Base-by-base conservation (phyloP, 108 stramenopile species). In the Skeletonema marinoi region DNA sequence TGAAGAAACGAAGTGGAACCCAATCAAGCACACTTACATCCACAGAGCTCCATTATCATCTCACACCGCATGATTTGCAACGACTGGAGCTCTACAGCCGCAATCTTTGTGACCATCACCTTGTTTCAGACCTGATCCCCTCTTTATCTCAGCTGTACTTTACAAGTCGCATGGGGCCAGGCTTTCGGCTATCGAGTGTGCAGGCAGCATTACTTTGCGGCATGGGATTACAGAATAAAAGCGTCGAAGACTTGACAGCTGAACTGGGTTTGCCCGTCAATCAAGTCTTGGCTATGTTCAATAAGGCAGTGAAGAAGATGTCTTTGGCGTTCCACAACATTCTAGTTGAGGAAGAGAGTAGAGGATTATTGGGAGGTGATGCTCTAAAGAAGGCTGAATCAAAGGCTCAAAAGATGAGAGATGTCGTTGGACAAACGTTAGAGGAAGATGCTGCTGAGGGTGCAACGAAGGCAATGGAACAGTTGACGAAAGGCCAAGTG, bases 81-180 rank as follows among this genome's bases (percentile, higher is more conserved):
- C 93, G 99, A 29, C 82, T 99, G 19, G 98, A 98, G 58, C 77
- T 96, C 13, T 99, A 99, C 83, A 92, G 97, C 31, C 88, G 98
- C 39, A 98, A 99, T 67, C 81, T 99, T 32, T 99, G 97, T 69
- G 99, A 99, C 81, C 97, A 98, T 77, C 99, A 99, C 85, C 77
- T 99, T 30, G 87, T 99, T 46, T 92, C 95, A 0, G 99, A 99
- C 81, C 89, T 99, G 14, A 54, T 99, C 13, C 97, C 98, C 19
- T 80, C 74, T 4, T 78, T 99, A 13, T 85, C 96, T 36, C 80
- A 90, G 44, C 78, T 99, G n/a, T 97, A 95, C 81, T 99, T 99
- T 78, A 77, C 92, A 16, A 86, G 93, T 17, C 83, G 96, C 19
- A 88, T 98, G 68, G 93, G 93, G 30, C 63, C 75, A 10, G 84